Conservation (phyloP, 2,329 filamentous ascomycete genomes). For the Ophioceras dolichostomum region DNA sequence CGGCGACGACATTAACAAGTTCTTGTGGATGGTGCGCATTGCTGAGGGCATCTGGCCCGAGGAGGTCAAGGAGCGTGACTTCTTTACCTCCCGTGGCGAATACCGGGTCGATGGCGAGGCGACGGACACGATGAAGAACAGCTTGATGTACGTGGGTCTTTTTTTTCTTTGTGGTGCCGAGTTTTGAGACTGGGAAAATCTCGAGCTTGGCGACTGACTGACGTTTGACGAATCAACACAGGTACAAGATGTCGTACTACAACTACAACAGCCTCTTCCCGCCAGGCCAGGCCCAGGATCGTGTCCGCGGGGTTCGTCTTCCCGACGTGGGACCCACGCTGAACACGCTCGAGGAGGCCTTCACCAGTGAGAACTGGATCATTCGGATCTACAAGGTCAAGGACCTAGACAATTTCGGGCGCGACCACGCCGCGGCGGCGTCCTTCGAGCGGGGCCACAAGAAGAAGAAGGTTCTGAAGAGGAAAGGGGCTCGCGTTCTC, state of each 20-base stretch:
- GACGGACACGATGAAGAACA: slow-evolving; percentile 97
- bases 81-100: slow-evolving; percentile 87
- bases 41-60: slow-evolving; percentile 99
- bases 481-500: slow-evolving; percentile 58
- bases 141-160: slow-evolving; percentile 67
- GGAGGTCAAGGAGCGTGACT: slow-evolving; percentile 92
- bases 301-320: slow-evolving; percentile 69
- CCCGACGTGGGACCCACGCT: slow-evolving; percentile 79
- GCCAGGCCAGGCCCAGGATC: slow-evolving; percentile 76
- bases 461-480: slow-evolving; percentile 68
- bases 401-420: slow-evolving; percentile 89
- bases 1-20: slow-evolving; percentile 99
- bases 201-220: slow-evolving; percentile 11
- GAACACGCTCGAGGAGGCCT: slow-evolving; percentile 87
- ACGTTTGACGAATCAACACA: slow-evolving; percentile 33
- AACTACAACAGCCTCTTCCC: slow-evolving; percentile 92
- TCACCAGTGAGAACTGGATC: slow-evolving; percentile 99
- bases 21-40: slow-evolving; percentile 99
- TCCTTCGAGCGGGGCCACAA: slow-evolving; percentile 71
- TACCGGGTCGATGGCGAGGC: slow-evolving; percentile 91
- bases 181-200: no score
- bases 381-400: slow-evolving; percentile 99
- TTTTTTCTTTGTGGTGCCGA: background rate
- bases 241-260: slow-evolving; percentile 99
- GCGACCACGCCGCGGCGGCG: slow-evolving; percentile 61